Conservation (phyloP, 202 grass and related monocot genomes). For the Musa balbisiana region DNA sequence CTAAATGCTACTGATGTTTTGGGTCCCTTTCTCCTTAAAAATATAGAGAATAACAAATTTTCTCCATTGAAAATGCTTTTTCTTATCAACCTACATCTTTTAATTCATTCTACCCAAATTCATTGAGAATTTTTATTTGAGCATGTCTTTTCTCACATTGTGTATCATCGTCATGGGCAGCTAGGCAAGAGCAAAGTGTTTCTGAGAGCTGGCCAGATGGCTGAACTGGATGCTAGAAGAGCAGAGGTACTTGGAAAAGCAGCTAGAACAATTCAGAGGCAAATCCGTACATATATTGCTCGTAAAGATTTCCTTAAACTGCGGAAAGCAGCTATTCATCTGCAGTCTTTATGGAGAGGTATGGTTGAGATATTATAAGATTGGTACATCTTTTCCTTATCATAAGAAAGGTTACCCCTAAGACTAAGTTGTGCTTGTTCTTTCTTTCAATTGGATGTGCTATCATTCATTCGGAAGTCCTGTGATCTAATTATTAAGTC, state of each 20-base stretch:
- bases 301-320: slow-evolving; percentile 68
- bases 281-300: slow-evolving; percentile 67
- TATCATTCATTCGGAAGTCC: not conserved
- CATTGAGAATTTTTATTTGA: slow-evolving; percentile 20
- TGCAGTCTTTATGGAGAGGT: slow-evolving; percentile 86
- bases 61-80: no score
- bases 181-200: slow-evolving; percentile 95
- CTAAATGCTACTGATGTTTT: not conserved
- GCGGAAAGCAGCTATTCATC: slow-evolving; percentile 37
- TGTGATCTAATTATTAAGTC: not conserved
- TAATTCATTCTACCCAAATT: slow-evolving; percentile 17
- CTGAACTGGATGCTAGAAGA: slow-evolving; percentile 94
- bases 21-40: slow-evolving; percentile 11
- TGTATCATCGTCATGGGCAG: slow-evolving; percentile 34
- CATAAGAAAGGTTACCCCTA: not conserved
- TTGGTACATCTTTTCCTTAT: not conserved
- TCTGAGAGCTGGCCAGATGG: slow-evolving; percentile 97
- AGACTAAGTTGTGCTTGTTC: not conserved
- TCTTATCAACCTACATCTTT: not conserved
- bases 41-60: not conserved
- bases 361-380: slow-evolving; percentile 16
- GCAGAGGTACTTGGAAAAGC: slow-evolving; percentile 72
- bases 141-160: slow-evolving; percentile 6
- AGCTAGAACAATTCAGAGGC: slow-evolving; percentile 72
- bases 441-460: not conserved